Conservation (phyloP, 768 basidiomycete genomes). For the Podaxis sp. region DNA sequence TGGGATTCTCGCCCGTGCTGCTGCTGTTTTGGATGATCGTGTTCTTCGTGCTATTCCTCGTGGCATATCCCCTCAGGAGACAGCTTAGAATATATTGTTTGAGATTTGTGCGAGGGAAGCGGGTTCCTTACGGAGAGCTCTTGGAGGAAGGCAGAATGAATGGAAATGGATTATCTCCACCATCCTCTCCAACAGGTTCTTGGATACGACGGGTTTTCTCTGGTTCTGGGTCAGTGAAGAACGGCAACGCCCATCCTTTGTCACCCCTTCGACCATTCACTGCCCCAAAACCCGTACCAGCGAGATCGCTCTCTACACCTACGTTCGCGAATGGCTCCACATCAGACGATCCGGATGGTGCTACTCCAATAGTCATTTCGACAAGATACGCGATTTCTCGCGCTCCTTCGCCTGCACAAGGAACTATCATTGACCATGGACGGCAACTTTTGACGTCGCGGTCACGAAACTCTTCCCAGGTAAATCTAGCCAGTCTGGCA, state of each 20-base stretch:
- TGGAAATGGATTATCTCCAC: slow-evolving; percentile 27
- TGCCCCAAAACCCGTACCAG: background rate
- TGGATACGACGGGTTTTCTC: slow-evolving; percentile 33
- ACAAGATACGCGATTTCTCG: slow-evolving; percentile 38
- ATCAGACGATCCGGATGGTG: background rate
- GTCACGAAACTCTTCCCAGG: slow-evolving; percentile 64
- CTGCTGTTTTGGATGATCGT: slow-evolving; percentile 51
- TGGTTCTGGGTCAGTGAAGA: background rate
- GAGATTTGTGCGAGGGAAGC: slow-evolving; percentile 36
- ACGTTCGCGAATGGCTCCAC: too few relatives aligned
- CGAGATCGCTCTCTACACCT: background rate
- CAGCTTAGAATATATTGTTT: slow-evolving; percentile 43
- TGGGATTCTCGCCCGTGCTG: slow-evolving; percentile 71
- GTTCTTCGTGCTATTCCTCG: slow-evolving; percentile 35
- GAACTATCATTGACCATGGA: slow-evolving; percentile 30
- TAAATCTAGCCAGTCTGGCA: slow-evolving; percentile 51
- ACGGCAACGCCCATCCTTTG: slow-evolving; percentile 8
- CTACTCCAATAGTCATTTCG: slow-evolving; percentile 26
- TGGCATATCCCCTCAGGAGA: slow-evolving; percentile 56
- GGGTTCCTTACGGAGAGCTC: slow-evolving; percentile 32
- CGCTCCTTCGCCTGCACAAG: slow-evolving; percentile 44
- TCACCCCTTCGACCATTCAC: slow-evolving; percentile 12
- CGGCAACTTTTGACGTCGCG: slow-evolving; percentile 45
- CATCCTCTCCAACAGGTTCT: slow-evolving; percentile 23
- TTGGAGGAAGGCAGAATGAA: slow-evolving; percentile 49